Conservation (phyloP, 2,329 filamentous ascomycete species). For the Colletotrichum neosansevieriae region DNA sequence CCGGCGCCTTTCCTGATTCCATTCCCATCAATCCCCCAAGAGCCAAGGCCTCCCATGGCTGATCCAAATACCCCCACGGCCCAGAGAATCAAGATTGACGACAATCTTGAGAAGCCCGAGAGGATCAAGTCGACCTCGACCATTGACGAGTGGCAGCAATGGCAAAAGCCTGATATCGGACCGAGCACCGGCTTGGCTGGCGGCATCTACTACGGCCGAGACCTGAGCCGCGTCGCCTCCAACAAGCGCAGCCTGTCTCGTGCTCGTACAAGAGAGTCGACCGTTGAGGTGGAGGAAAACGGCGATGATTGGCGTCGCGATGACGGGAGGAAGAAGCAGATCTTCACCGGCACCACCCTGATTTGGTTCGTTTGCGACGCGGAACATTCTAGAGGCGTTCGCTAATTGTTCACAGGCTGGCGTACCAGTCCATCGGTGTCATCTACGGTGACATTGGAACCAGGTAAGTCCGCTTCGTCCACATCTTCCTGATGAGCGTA, state of each 20-base stretch:
- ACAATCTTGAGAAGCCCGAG: slow-evolving; percentile 31
- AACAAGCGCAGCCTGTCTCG: slow-evolving; percentile 44
- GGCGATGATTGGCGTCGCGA: slow-evolving; percentile 50
- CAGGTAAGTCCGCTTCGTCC: slow-evolving; percentile 44
- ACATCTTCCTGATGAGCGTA: slow-evolving; percentile 3
- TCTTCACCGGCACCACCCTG: slow-evolving; percentile 51
- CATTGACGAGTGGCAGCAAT: slow-evolving; percentile 21
- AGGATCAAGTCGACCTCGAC: slow-evolving; percentile 30
- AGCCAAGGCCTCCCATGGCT: slow-evolving; percentile 13
- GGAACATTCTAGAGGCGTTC: fast-evolving
- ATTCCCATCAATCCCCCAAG: too few relatives aligned
- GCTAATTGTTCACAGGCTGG: slow-evolving; percentile 57
- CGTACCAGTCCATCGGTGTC: slow-evolving; percentile 74
- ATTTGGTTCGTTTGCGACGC: slow-evolving; percentile 45
- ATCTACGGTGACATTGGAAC: slow-evolving; percentile 79
- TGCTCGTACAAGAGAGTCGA: slow-evolving; percentile 42
- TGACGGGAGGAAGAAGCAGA: slow-evolving; percentile 51
- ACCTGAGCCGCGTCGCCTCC: slow-evolving; percentile 38
- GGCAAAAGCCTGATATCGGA: slow-evolving; percentile 30
- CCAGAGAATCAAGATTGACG: slow-evolving; percentile 34
- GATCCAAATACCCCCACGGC: not conserved
- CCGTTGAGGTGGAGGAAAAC: slow-evolving; percentile 45
- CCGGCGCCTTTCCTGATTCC: slow-evolving; percentile 4
- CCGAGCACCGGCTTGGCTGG: slow-evolving; percentile 38
- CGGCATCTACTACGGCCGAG: slow-evolving; percentile 43